Base-by-base conservation (phyloP, 2,329 filamentous ascomycete species). In the Pestalotiopsis sp. region DNA sequence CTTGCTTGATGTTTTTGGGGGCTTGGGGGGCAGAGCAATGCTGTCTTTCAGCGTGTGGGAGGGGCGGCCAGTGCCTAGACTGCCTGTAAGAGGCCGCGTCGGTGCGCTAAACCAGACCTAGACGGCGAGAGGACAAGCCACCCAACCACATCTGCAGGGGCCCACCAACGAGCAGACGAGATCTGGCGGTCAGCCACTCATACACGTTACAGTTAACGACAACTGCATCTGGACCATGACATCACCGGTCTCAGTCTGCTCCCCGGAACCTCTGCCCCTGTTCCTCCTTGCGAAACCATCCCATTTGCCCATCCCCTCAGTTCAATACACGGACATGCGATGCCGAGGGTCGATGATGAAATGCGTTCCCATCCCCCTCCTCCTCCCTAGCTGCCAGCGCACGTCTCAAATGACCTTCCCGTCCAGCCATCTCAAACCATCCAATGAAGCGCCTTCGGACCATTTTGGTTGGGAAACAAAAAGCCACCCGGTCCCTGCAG, bases 311-410 rank as follows among this genome's bases (percentile, higher is more conserved):
- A n/a, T 11, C n/a, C 20, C 14, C 17, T n/a, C 45, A 9, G 9
- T 9, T 23, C n/a, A 4, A 20, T 17, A 13, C 52, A 62, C 27
- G 27, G 11, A 36, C 36, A 62, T 17, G 38, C 57, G 57, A 59
- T 27, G 57, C 57, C 57, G 57, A 59, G 57, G 57, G 57, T 59
- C 57, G 23, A 59, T 59, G 57, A 59, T 59, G 57, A 59, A 59
- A 59, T 59, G 20, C 57, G 9, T 13, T 20, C 45, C 41, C 31
- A 36, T 36, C 31, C 17, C 41, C 17, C 41, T 45, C 17, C 41
- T 45, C 41, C 45, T 52, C 45, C 20, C 31, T 36, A 36, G 31
- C 31, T 36, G 31, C 31, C 45, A 52, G 45, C 20, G 20, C 23
- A 27, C 57, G 23, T 59, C 23, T 36, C 57, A 59, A 4, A 36